A percentile compares a stretch with the other conserved stretches of the same genome.
phyloP scores from a whole-genome alignment of 148 eudicot genomes.

The Silene latifolia region DNA sequence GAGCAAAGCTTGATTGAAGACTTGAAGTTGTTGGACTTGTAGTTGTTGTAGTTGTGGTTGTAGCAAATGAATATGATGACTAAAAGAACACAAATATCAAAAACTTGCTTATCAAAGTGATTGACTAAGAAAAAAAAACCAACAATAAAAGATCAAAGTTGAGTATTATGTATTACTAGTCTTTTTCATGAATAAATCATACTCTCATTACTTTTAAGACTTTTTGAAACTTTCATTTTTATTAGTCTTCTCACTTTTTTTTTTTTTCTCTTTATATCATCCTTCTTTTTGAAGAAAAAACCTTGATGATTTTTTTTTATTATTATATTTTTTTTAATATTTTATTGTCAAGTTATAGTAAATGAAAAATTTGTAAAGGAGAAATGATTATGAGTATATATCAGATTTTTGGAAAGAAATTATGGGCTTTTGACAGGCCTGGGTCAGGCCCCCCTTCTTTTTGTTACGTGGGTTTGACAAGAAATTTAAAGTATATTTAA shows the following conservation, averaged over 20 bases:
- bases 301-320: conserved; percentile 29
- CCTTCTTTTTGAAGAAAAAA: conserved; percentile 43
- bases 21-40: not conserved
- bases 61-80: not conserved
- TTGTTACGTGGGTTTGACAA: conserved; percentile 20
- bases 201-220: not conserved
- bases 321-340: conserved; percentile 23
- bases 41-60: not conserved
- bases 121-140: conserved; percentile 15
- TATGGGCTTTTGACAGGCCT: conserved; percentile 37
- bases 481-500: conserved; percentile 1
- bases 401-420: conserved; percentile 8
- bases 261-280: conserved; percentile 9
- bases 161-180: not conserved
- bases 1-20: not conserved
- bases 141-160: not conserved
- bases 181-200: conserved; percentile 19
- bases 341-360: conserved; percentile 13
- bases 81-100: not conserved
- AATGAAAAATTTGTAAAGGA: not conserved
- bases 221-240: conserved; percentile 25
- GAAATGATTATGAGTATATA: not conserved
- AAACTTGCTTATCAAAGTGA: conserved; percentile 10
- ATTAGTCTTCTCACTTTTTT: conserved; percentile 10
- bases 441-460: conserved; percentile 22